Percentiles rank a stretch among this genome's conserved stretches.
Conservation (phyloP, 805 yeast species). For the Schwanniomyces vanrijiae region DNA sequence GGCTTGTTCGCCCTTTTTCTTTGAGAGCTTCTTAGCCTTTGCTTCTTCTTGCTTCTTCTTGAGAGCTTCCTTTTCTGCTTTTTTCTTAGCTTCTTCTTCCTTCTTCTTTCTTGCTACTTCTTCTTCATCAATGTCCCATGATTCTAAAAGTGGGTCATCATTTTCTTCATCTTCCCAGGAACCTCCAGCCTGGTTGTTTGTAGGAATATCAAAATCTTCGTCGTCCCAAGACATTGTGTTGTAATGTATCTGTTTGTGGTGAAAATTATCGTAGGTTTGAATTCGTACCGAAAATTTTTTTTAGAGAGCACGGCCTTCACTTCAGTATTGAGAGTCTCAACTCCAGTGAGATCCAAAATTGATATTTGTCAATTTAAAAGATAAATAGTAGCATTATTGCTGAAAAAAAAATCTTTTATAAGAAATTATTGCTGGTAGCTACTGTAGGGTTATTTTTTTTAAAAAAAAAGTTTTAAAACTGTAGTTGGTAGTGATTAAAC, state of each 20-base stretch:
- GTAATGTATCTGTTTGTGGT: neutral
- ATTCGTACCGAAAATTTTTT: neutral
- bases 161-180: conserved; percentile 87
- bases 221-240: conserved; percentile 66
- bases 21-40: conserved; percentile 47
- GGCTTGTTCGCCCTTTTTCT: conserved; percentile 35
- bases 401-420: too few relatives aligned
- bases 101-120: conserved; percentile 56
- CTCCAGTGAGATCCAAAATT: too few relatives aligned
- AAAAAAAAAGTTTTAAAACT: too few relatives aligned
- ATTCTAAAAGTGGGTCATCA: conserved; percentile 70
- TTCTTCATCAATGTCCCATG: conserved; percentile 86
- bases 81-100: conserved; percentile 40
- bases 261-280: neutral
- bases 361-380: too few relatives aligned
- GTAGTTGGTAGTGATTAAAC: too few relatives aligned
- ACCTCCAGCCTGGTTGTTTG: conserved; percentile 54
- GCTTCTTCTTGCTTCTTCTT: conserved; percentile 45
- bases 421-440: too few relatives aligned
- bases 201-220: conserved; percentile 80
- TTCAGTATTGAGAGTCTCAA: neutral
- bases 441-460: too few relatives aligned
- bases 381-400: too few relatives aligned
- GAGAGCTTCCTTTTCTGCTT: conserved; percentile 45
- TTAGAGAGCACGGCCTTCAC: neutral